Conservation (phyloP, 495 filamentous ascomycete genomes). For the Patellaria atrata region DNA sequence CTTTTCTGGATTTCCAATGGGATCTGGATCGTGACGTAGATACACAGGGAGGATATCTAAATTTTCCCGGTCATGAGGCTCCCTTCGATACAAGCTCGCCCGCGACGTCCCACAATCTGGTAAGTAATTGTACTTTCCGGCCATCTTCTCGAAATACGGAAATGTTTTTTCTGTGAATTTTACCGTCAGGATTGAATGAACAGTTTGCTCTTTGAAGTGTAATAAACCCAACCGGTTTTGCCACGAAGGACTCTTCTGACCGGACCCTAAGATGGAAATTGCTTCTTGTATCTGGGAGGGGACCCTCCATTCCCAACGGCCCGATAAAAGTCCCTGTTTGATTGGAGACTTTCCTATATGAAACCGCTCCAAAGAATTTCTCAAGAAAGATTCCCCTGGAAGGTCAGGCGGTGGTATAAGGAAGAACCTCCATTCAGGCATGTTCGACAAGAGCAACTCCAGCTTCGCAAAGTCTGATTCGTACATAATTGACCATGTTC, state of each 20-base stretch:
- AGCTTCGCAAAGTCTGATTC: conserved; percentile 34
- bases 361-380: conserved; percentile 35
- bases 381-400: conserved; percentile 28
- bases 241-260: conserved; percentile 10
- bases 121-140: conserved; percentile 40
- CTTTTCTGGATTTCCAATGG: conserved; percentile 28
- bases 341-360: too few species aligned
- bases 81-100: conserved; percentile 39
- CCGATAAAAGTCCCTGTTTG: conserved; percentile 10
- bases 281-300: not conserved
- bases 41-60: conserved; percentile 31
- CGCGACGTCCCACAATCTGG: conserved; percentile 55
- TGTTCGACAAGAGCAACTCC: conserved; percentile 33
- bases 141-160: conserved; percentile 32
- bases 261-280: conserved; percentile 3
- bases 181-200: conserved; percentile 31
- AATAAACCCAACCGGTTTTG: conserved; percentile 14
- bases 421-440: conserved; percentile 40
- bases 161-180: conserved; percentile 20
- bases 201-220: conserved; percentile 21
- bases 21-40: conserved; percentile 50
- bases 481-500: conserved; percentile 40
- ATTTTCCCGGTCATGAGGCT: conserved; percentile 1
- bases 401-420: conserved; percentile 30
- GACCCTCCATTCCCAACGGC: conserved; percentile 13